Conservation (phyloP, 169 alveolate species). For the Plasmodium vinckei region DNA sequence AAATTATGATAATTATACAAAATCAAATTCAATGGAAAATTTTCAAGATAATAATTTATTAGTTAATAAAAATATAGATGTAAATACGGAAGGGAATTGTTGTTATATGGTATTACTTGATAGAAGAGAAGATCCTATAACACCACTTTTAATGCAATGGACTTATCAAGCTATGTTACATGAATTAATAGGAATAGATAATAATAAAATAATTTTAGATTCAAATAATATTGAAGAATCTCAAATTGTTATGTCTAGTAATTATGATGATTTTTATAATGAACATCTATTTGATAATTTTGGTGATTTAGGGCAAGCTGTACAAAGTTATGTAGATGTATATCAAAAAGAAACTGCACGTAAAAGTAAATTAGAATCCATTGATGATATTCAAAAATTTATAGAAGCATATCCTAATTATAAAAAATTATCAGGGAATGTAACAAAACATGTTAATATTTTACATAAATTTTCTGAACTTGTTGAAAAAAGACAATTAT, state of each 20-base stretch:
- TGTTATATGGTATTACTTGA: slow-evolving; percentile 91
- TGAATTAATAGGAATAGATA: slow-evolving; percentile 92
- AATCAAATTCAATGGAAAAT: slow-evolving; percentile 60
- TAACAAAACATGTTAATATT: slow-evolving; percentile 92
- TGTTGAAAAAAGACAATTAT: slow-evolving; percentile 88
- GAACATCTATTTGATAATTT: slow-evolving; percentile 92
- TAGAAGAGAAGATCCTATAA: slow-evolving; percentile 97
- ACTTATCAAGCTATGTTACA: slow-evolving; percentile 97
- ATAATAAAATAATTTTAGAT: slow-evolving; percentile 90
- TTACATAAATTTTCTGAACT: slow-evolving; percentile 89
- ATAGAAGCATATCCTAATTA: slow-evolving; percentile 92
- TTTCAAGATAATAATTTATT: slow-evolving; percentile 67
- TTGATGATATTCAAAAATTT: slow-evolving; percentile 92
- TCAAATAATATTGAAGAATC: slow-evolving; percentile 39
- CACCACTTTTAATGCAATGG: slow-evolving; percentile 97
- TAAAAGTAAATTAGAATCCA: slow-evolving; percentile 84
- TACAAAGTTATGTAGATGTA: slow-evolving; percentile 89
- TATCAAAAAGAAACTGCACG: slow-evolving; percentile 80
- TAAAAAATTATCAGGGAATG: slow-evolving; percentile 88
- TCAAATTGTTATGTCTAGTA: slow-evolving; percentile 79
- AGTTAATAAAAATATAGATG: slow-evolving; percentile 24
- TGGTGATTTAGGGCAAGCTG: slow-evolving; percentile 94
- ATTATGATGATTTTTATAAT: slow-evolving; percentile 93
- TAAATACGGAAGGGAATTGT: slow-evolving; percentile 69
- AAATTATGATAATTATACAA: slow-evolving; percentile 76